Evolutionary conservation across 306 rosid species (phyloP), one percentile per base, ranked within the genome.

Genomic region (Acacia acuminata): DNA sequence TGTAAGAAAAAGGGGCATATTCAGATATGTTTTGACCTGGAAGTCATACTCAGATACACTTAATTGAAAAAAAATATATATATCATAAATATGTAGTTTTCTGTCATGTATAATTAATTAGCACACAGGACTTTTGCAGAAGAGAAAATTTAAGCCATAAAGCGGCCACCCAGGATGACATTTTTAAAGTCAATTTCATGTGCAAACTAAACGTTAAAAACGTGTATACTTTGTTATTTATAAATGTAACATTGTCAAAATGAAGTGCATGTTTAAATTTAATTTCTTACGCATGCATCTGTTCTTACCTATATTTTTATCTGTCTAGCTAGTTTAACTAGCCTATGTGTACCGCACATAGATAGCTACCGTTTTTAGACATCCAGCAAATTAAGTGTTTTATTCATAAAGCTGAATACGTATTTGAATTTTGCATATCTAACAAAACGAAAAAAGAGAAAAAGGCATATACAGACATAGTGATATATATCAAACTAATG

Each of bases 341-440:
- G 64, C 27, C 30, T 9, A n/a, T n/a, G 30, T n/a, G 27, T 56
- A 55, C 64, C 24, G 36, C 36, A 0, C 11, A n/a, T 1, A 20
- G 19, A 55, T 2, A 8, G 11, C 14, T 8, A 8, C 4, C 4
- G 11, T 55, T 55, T 55, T 51, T 17, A 5, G 22, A 51, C 7
- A 51, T 38, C 19, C 20, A 8, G 79, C 13, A 55, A 51, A 72
- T 34, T 36, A 60, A 47, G 51, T 80, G 50, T 27, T 17, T 20
- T 5, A 60, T 25, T 47, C 71, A 3, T 40, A 69, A 80, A 27
- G 64, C 42, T 13, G 27, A 27, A 58, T 75, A 32, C 76, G 67
- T 58, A 66, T 24, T 66, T 36, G 78, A 77, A 77, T 75, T 77
- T 65, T 48, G 55, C 70, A 76, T 73, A 78, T 77, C 58, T 64